These are phyloP conservation scores for Anacardium occidentale DNA, from an alignment of 345 rosid species.

Conservation along the genomic window DNA sequence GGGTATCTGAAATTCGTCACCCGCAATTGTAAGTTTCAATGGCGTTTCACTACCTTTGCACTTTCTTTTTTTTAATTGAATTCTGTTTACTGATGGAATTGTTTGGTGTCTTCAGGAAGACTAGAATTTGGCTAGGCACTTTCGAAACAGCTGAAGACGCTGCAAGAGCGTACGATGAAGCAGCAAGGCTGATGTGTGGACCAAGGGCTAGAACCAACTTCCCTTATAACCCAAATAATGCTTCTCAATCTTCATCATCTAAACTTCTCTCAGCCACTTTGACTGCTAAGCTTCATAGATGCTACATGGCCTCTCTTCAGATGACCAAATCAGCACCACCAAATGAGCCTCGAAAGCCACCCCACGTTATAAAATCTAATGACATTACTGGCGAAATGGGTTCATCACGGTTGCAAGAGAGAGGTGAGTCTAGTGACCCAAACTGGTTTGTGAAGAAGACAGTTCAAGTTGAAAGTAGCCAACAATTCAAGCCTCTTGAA, in stretches of 20 bases:
- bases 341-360: slow-evolving; percentile 26
- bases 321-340: slow-evolving; percentile 59
- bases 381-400: slow-evolving; percentile 33
- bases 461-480: slow-evolving; percentile 31
- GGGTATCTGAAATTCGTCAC: slow-evolving; percentile 99
- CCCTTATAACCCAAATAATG: slow-evolving; percentile 65
- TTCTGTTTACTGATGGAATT: slow-evolving; percentile 12
- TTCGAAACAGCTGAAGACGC: slow-evolving; percentile 98
- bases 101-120: slow-evolving; percentile 66
- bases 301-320: slow-evolving; percentile 95
- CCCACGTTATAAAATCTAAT: slow-evolving; percentile 21
- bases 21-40: slow-evolving; percentile 64
- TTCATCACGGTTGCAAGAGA: slow-evolving; percentile 23
- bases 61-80: not conserved
- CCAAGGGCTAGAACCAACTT: slow-evolving; percentile 92
- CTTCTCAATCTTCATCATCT: slow-evolving; percentile 65
- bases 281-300: slow-evolving; percentile 83
- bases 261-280: slow-evolving; percentile 89
- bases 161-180: slow-evolving; percentile 93
- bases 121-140: slow-evolving; percentile 95
- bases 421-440: slow-evolving; percentile 22
- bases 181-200: slow-evolving; percentile 97
- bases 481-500: slow-evolving; percentile 58
- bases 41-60: not conserved
- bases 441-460: slow-evolving; percentile 42